Evolutionary conservation across 495 filamentous ascomycete genomes (phyloP).

Genomic region (Hyaloscypha bicolor): DNA sequence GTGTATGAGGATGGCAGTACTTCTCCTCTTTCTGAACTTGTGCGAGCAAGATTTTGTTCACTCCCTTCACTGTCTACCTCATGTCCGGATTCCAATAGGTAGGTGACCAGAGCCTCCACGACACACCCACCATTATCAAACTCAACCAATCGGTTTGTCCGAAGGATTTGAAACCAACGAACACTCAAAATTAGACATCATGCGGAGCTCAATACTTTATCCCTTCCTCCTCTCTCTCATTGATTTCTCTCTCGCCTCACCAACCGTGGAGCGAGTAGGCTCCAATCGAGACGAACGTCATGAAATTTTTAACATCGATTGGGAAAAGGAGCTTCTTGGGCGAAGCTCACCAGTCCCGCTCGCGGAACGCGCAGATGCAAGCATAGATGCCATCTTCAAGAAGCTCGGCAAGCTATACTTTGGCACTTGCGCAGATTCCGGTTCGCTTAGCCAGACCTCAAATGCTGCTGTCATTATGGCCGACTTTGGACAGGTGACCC

Average conservation of each 20-base stretch:
- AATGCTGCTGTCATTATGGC: conserved; percentile 56
- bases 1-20: too few species aligned
- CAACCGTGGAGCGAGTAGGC: not conserved
- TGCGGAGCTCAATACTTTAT: not conserved
- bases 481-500: conserved; percentile 65
- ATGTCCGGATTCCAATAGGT: too few species aligned
- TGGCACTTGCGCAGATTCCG: conserved; percentile 57
- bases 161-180: not conserved
- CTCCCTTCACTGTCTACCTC: too few species aligned
- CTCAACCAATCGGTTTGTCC: too few species aligned
- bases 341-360: not conserved
- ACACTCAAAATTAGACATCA: not conserved
- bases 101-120: too few species aligned
- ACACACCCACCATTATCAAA: too few species aligned
- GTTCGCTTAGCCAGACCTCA: conserved; percentile 49
- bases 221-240: not conserved
- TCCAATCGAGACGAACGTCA: not conserved
- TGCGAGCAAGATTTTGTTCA: too few species aligned
- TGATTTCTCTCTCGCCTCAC: not conserved
- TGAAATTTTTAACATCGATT: conserved; percentile 15
- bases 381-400: conserved; percentile 58
- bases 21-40: too few species aligned
- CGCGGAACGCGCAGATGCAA: conserved; percentile 21
- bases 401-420: conserved; percentile 65
- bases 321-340: conserved; percentile 9